These are phyloP conservation scores for Acanthamoeba sp. DNA, from an alignment of 208 protist species.

Conservation along the genomic window DNA sequence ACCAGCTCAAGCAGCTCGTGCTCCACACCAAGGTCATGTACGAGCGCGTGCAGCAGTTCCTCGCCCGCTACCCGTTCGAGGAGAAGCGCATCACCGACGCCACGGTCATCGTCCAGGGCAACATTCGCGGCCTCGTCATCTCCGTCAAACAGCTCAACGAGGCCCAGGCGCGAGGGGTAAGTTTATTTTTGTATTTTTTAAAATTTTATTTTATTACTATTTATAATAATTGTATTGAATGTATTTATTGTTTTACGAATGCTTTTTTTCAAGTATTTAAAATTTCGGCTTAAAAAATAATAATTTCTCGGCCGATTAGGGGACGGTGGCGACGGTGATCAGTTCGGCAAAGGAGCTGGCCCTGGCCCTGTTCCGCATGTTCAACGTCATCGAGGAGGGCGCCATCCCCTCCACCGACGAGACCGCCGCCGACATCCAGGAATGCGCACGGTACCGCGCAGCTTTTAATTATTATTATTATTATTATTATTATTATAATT, in stretches of 20 bases:
- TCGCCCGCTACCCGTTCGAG: neutral
- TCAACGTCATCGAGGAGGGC: neutral
- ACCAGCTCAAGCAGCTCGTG: conserved; percentile 30
- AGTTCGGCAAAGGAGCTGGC: neutral
- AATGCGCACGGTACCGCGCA: neutral
- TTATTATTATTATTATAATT: no score
- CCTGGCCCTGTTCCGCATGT: conserved; percentile 1
- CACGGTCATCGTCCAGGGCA: neutral
- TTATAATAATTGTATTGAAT: no score
- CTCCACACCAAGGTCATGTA: conserved; percentile 12
- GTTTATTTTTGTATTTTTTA: neutral
- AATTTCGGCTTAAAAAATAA: no score
- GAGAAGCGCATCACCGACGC: conserved; percentile 36
- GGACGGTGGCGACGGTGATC: neutral
- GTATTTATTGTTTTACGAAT: no score
- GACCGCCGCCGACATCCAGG: conserved; percentile 14
- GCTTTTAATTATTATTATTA: no score
- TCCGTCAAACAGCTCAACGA: conserved; percentile 25
- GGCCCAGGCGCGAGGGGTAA: neutral
- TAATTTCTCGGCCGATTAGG: no score
- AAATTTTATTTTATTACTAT: neutral
- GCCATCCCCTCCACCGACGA: neutral
- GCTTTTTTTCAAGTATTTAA: no score
- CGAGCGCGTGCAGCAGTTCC: conserved; percentile 21
- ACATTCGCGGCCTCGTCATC: conserved; percentile 16